phyloP scores from a whole-genome alignment of 169 alveolate species.

The Eimeria praecox region DNA sequence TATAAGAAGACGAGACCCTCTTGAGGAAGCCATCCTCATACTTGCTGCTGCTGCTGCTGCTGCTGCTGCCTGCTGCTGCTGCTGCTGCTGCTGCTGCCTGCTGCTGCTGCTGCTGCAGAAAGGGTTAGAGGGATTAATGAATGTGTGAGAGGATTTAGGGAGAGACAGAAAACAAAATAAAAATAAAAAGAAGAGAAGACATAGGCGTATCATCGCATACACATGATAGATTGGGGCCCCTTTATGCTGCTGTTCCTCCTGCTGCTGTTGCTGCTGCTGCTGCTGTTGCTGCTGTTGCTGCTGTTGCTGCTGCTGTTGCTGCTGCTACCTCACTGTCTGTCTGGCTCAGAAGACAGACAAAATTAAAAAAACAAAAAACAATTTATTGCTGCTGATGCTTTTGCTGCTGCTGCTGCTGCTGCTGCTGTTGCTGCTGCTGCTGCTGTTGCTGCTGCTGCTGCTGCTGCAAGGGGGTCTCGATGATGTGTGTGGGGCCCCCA shows the following conservation, averaged over 20 bases:
- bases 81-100: slow-evolving; percentile 28
- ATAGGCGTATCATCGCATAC: background rate
- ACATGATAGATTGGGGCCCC: background rate
- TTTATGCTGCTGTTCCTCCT: no score
- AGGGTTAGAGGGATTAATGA: background rate
- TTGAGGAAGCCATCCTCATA: background rate
- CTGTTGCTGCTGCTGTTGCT: background rate
- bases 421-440: slow-evolving; percentile 2
- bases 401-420: slow-evolving; percentile 5
- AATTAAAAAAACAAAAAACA: background rate
- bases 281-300: slow-evolving; percentile 3
- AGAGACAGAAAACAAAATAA: background rate
- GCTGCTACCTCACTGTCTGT: no score
- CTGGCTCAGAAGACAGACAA: background rate
- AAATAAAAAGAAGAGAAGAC: background rate
- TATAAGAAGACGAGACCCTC: background rate
- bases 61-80: background rate
- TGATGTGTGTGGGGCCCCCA: background rate
- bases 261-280: no score
- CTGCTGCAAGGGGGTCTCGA: background rate
- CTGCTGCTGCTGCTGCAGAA: background rate
- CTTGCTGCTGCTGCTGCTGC: background rate
- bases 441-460: background rate
- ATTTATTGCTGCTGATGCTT: background rate
- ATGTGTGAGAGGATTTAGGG: background rate